These are phyloP conservation scores for Nematodospora valgi DNA, from an alignment of 805 yeast species.

Conservation along the genomic window DNA sequence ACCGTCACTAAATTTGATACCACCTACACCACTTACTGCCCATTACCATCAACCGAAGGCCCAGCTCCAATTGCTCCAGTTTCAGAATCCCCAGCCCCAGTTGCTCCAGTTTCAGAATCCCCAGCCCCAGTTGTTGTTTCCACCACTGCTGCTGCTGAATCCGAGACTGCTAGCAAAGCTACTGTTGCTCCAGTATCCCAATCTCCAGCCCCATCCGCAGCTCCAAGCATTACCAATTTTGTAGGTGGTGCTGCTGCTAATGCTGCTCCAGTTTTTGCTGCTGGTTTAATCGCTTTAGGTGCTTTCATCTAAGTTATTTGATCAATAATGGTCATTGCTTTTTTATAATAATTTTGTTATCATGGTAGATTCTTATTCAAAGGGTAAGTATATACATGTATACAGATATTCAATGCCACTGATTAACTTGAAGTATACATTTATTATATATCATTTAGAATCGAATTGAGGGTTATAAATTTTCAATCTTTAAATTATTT, in stretches of 20 bases:
- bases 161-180: slow-evolving; percentile 10
- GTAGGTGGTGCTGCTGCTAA: slow-evolving; percentile 14
- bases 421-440: slow-evolving; percentile 4
- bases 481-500: no score
- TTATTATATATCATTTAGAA: no score
- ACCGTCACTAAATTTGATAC: slow-evolving; percentile 23
- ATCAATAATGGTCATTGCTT: not conserved
- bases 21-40: slow-evolving; percentile 37
- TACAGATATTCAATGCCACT: slow-evolving; percentile 5
- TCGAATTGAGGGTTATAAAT: slow-evolving; percentile 12
- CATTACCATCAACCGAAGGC: slow-evolving; percentile 21
- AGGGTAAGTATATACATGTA: not conserved
- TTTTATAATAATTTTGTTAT: not conserved
- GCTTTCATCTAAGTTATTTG: slow-evolving; percentile 14
- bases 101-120: slow-evolving; percentile 26
- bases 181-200: slow-evolving; percentile 17
- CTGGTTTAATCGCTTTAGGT: slow-evolving; percentile 26
- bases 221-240: slow-evolving; percentile 10
- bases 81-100: slow-evolving; percentile 24
- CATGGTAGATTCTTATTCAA: not conserved
- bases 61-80: slow-evolving; percentile 32
- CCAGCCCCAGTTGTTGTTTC: slow-evolving; percentile 28
- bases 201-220: slow-evolving; percentile 11
- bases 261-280: slow-evolving; percentile 16
- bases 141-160: slow-evolving; percentile 23